Percentiles rank a stretch among this genome's conserved stretches.
Conservation (phyloP, 108 stramenopile species). For the Discostella stelligeroides region DNA sequence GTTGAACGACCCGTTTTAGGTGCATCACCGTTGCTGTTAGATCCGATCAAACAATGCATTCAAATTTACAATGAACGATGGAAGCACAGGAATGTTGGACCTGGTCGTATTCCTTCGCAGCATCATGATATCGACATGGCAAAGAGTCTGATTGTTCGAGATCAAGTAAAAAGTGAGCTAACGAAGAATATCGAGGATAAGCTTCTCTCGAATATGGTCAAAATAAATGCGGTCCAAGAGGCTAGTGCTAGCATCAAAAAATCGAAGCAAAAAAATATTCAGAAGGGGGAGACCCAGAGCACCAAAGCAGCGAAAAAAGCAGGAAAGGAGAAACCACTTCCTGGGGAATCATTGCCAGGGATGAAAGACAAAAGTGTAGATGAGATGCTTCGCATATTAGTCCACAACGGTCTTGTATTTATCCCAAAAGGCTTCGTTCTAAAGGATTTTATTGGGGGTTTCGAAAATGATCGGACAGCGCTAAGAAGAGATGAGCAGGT, state of each 20-base stretch:
- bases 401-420: conserved; percentile 65
- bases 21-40: conserved; percentile 55
- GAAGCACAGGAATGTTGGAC: conserved; percentile 64
- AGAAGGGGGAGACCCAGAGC: conserved; percentile 52
- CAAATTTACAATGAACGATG: conserved; percentile 61
- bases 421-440: conserved; percentile 17
- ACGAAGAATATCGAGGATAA: conserved; percentile 75
- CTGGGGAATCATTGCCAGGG: conserved; percentile 71
- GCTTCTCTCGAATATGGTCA: conserved; percentile 66
- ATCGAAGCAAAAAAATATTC: conserved; percentile 41
- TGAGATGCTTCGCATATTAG: conserved; percentile 66
- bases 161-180: conserved; percentile 60
- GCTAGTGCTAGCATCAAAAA: conserved; percentile 51
- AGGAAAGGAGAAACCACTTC: conserved; percentile 76
- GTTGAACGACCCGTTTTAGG: conserved; percentile 52
- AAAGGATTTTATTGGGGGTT: conserved; percentile 57
- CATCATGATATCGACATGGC: conserved; percentile 77
- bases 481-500: conserved; percentile 38
- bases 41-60: conserved; percentile 36
- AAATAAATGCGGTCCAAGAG: conserved; percentile 65
- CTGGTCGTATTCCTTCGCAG: conserved; percentile 64
- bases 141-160: conserved; percentile 62
- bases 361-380: conserved; percentile 65
- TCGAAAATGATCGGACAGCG: conserved; percentile 37
- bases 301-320: conserved; percentile 53